Percentiles rank a stretch among this genome's conserved stretches.
Conservation (phyloP, 768 basidiomycete genomes). For the Mrakia blollopis region DNA sequence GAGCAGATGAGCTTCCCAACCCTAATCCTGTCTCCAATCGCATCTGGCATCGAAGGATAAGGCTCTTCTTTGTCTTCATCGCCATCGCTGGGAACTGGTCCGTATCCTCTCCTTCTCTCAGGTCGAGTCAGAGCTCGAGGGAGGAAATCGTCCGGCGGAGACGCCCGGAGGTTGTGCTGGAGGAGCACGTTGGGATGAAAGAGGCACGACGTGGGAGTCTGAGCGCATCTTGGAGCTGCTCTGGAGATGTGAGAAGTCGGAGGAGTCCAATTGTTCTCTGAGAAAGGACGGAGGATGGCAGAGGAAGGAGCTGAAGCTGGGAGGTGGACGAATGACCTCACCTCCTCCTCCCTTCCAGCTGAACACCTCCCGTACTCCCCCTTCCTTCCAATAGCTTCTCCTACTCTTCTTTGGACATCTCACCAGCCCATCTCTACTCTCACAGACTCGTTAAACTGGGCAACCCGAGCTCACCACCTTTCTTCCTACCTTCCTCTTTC, state of each 20-base stretch:
- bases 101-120: not conserved
- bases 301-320: not conserved
- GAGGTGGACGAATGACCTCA: too few relatives aligned
- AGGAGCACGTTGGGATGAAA: not conserved
- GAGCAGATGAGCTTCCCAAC: conserved; percentile 19
- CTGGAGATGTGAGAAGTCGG: not conserved
- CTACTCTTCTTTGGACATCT: too few relatives aligned
- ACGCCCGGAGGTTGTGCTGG: not conserved
- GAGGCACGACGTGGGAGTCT: not conserved
- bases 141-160: not conserved
- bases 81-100: conserved; percentile 21
- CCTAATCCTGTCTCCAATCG: conserved; percentile 24
- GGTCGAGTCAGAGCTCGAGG: not conserved
- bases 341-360: too few relatives aligned
- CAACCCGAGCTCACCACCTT: not conserved
- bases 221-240: not conserved
- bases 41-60: conserved; percentile 9
- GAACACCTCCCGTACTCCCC: too few relatives aligned
- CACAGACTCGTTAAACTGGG: too few relatives aligned
- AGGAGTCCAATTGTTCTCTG: not conserved
- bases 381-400: not conserved
- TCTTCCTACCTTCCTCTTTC: not conserved
- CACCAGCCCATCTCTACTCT: not conserved
- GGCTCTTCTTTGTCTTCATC: conserved; percentile 8
- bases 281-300: not conserved